Evolutionary conservation across 73 alveolate genomes (phyloP).

Genomic region (Paramecium tetraurelia): DNA sequence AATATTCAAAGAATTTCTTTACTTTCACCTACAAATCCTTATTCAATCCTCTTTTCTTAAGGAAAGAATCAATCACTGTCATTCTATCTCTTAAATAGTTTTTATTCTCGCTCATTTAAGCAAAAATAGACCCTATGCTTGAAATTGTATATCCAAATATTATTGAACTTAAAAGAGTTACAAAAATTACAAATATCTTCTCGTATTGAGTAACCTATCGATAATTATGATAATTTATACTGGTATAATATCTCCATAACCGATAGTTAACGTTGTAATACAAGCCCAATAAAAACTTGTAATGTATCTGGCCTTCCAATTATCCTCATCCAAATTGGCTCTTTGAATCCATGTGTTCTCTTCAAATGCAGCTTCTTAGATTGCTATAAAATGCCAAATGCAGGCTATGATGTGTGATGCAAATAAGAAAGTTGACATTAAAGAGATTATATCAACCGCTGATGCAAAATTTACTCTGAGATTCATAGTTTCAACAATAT

Average conservation of each 20-base stretch:
- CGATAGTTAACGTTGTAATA: constrained; percentile 37
- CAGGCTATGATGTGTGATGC: constrained; percentile 25
- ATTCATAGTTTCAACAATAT: constrained; percentile 17
- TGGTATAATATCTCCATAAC: constrained; percentile 36
- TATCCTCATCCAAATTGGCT: neutral
- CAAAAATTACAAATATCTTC: constrained; percentile 51
- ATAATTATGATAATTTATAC: neutral
- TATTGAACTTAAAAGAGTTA: constrained; percentile 24
- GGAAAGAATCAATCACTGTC: constrained; percentile 21
- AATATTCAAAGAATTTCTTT: constrained; percentile 49
- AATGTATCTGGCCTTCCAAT: constrained; percentile 16
- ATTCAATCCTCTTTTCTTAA: constrained; percentile 23
- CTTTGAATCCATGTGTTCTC: constrained; percentile 14
- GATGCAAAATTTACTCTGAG: constrained; percentile 23
- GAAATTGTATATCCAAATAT: constrained; percentile 55
- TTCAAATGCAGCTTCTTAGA: neutral
- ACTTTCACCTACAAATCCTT: constrained; percentile 49
- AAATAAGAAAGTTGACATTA: neutral
- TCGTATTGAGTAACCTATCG: constrained; percentile 8
- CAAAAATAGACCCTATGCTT: constrained; percentile 57
- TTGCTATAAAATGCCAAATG: constrained; percentile 42
- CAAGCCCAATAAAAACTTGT: constrained; percentile 50
- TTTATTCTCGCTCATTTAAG: constrained; percentile 28
- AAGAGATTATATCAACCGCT: neutral
- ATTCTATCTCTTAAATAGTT: constrained; percentile 33